Percentiles rank a stretch among this genome's conserved stretches.
Evolutionary conservation across 2,329 filamentous ascomycete species (phyloP).

Genomic region (Sphaerulina populicola): DNA sequence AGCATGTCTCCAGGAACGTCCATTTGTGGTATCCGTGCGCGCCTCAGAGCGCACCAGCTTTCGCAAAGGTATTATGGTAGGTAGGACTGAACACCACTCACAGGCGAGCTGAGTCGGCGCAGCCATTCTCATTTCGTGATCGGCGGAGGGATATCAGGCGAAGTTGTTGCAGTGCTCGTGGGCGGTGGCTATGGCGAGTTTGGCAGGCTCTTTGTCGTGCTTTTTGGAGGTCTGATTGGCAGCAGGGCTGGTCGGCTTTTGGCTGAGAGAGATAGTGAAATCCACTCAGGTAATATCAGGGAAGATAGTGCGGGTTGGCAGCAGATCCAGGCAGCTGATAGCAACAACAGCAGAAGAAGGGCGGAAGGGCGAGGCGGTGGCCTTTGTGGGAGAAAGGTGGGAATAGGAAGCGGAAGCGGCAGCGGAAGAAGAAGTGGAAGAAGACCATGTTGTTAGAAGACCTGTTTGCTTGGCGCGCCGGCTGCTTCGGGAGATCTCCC

Average conservation of each 20-base stretch:
- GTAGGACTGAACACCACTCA: background rate
- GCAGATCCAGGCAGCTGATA: constrained; percentile 4
- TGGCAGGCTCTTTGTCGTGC: constrained; percentile 17
- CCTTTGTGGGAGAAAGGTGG: no score
- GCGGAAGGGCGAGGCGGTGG: background rate
- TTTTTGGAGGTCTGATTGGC: constrained; percentile 11
- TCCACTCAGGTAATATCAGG: constrained; percentile 24
- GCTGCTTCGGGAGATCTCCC: no score
- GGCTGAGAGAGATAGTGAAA: constrained; percentile 32
- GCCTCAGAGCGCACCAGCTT: no score
- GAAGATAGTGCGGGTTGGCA: constrained; percentile 6
- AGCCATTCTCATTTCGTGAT: background rate
- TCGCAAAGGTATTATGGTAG: no score
- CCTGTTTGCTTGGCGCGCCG: no score
- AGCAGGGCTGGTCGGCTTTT: constrained; percentile 22
- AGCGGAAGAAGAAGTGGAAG: background rate
- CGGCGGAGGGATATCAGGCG: background rate
- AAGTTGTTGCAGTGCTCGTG: background rate
- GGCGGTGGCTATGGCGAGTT: constrained; percentile 6
- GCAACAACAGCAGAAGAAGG: constrained; percentile 7
- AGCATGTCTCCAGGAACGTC: constrained; percentile 8
- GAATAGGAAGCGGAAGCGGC: background rate
- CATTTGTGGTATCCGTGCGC: background rate
- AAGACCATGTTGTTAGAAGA: background rate
- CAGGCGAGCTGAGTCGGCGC: constrained; percentile 47